A percentile compares a stretch with the other conserved stretches of the same genome.
Evolutionary conservation across 148 eudicot genomes (phyloP).

Genomic region (Fagopyrum tataricum): DNA sequence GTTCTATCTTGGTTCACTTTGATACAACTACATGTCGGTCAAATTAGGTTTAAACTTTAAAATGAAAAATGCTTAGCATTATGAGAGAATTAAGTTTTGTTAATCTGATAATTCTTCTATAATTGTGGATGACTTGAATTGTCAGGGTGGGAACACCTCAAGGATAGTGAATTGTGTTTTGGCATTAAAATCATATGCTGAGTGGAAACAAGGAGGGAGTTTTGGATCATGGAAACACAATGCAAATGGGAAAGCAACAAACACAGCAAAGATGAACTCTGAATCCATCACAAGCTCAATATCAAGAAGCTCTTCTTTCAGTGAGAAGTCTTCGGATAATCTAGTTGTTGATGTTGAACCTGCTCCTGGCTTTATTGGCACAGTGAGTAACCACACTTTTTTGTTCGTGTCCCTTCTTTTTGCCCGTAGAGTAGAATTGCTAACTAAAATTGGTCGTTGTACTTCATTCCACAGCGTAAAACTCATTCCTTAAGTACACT

Average conservation of each 20-base stretch:
- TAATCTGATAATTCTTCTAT: neutral
- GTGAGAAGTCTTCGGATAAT: constrained; percentile 47
- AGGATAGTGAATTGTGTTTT: constrained; percentile 75
- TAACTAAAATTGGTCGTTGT: neutral
- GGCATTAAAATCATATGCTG: constrained; percentile 59
- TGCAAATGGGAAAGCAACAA: constrained; percentile 48
- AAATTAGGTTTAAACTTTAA: neutral
- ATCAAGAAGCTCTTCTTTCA: constrained; percentile 47
- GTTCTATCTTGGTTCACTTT: neutral
- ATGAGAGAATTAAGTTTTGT: neutral
- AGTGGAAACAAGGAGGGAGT: constrained; percentile 74
- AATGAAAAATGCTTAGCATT: neutral
- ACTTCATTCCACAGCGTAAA: constrained; percentile 33
- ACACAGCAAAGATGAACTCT: constrained; percentile 49
- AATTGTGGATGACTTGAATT: constrained; percentile 4
- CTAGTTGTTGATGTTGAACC: constrained; percentile 31
- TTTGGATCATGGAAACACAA: constrained; percentile 49
- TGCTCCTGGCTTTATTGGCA: constrained; percentile 22
- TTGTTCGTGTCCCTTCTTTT: neutral
- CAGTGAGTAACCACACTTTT: neutral
- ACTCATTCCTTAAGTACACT: constrained; percentile 43
- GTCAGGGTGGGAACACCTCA: constrained; percentile 82
- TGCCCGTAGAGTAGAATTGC: neutral
- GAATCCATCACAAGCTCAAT: constrained; percentile 56
- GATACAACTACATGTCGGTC: neutral